Conservation (phyloP, 2,329 filamentous ascomycete genomes). For the Huntiella decipiens region DNA sequence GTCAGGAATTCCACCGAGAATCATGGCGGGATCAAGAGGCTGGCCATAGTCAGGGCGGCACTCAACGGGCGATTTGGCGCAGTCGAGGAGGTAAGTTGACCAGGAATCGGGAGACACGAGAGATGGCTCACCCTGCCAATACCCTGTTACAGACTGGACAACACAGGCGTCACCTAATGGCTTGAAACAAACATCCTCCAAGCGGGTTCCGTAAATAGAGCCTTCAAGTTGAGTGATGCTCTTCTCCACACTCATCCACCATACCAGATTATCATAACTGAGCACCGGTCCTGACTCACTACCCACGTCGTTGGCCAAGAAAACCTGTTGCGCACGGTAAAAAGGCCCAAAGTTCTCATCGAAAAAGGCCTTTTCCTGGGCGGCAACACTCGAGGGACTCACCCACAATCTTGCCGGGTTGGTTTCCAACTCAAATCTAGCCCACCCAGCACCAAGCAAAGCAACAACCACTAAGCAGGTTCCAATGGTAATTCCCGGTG, state of each 20-base stretch:
- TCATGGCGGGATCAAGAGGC: slow-evolving; percentile 66
- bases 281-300: slow-evolving; percentile 55
- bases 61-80: slow-evolving; percentile 59
- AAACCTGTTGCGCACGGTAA: slow-evolving; percentile 82
- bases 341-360: slow-evolving; percentile 89
- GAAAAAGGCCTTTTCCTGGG: slow-evolving; percentile 85
- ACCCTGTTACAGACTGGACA: slow-evolving; percentile 79
- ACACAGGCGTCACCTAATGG: slow-evolving; percentile 79
- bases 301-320: slow-evolving; percentile 73
- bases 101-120: slow-evolving; percentile 48
- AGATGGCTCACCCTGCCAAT: slow-evolving; percentile 52
- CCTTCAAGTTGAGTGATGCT: slow-evolving; percentile 57
- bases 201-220: slow-evolving; percentile 41
- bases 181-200: slow-evolving; percentile 85
- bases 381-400: slow-evolving; percentile 78
- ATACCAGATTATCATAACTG: slow-evolving; percentile 69
- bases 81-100: slow-evolving; percentile 52
- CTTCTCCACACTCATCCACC: slow-evolving; percentile 87
- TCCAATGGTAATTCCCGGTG: slow-evolving; percentile 66
- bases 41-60: slow-evolving; percentile 82
- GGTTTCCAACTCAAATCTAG: slow-evolving; percentile 72
- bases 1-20: slow-evolving; percentile 58
- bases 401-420: slow-evolving; percentile 92
- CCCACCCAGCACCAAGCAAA: slow-evolving; percentile 70
- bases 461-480: slow-evolving; percentile 56